Base-by-base conservation (phyloP, 139 green algal genomes). In the Chlorella sp. region DNA sequence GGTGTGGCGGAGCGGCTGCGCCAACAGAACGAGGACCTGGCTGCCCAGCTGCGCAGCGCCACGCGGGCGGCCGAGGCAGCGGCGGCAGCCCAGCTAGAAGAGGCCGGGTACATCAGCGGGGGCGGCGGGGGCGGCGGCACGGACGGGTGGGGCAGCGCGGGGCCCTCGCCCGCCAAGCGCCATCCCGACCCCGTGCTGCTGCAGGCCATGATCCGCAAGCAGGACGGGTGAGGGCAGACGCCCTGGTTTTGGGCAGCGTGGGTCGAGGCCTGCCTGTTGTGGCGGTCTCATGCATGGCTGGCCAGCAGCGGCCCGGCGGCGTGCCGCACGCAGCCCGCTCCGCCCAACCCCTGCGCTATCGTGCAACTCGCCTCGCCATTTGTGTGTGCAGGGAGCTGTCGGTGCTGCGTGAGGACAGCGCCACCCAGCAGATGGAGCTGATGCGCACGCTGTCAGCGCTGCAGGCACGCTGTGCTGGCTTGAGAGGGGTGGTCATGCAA, bases 161-260 rank as follows among this genome's bases (percentile, higher is more conserved):
- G 43, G 7, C 69, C 72, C 17, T 81, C 69, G 46, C 82, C 82
- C 3, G 82, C 65, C 32, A 86, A 86, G 82, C 69, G 64, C 16
- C 82, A 86, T 43, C 46, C 70, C 11, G 82, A 86, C 82, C 32
- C 72, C 13, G 46, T 72, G 13, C n/a, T 67, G 44, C 64, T 86
- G 68, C 68, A 80, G 68, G 69, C 82, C 73, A 86, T 86, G 82
- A 20, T 86, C 30, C 73, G 82, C 41, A 81, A 86, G 74, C 44
- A 86, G 70, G 82, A 86, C 56, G 56, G 40, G 76, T 82, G 58
- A 24, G 76, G 0, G 54, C 34, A 14, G 68, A 16, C n/a, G n/a
- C n/a, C n/a, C n/a, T n/a, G n/a, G n/a, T 40, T 70, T 67, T n/a
- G n/a, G n/a, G n/a, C n/a, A n/a, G n/a, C n/a, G n/a, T n/a, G n/a